Percentiles rank a stretch among this genome's conserved stretches.
phyloP scores from a whole-genome alignment of 768 basidiomycete species.

The Sarcodon sp. region DNA sequence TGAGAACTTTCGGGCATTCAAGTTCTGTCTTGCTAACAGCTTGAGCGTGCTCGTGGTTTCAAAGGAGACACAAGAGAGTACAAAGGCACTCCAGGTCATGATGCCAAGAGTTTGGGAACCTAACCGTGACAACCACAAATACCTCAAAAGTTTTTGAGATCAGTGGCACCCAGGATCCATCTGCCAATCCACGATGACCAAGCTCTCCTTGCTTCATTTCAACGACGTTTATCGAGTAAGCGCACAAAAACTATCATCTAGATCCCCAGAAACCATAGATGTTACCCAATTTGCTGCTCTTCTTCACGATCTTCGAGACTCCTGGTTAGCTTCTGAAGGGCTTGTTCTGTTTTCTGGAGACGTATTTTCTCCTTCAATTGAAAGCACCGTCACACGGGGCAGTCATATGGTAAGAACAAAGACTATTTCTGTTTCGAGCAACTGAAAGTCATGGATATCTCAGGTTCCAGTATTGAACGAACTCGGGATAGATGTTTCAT shows the following conservation, averaged over 20 bases:
- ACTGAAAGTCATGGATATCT: neutral
- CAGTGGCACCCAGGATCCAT: too few species aligned
- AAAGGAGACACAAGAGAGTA: too few species aligned
- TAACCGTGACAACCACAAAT: too few species aligned
- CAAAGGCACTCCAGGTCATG: too few species aligned
- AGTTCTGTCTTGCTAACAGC: too few species aligned
- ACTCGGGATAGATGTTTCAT: constrained; percentile 65
- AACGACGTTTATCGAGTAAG: constrained; percentile 79
- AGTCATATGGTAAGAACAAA: constrained; percentile 66
- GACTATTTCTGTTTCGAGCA: constrained; percentile 3
- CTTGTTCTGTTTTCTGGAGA: constrained; percentile 83
- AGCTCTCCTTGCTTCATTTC: constrained; percentile 47
- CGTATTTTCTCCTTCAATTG: constrained; percentile 76
- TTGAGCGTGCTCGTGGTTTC: too few species aligned
- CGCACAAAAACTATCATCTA: constrained; percentile 51
- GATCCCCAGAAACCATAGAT: constrained; percentile 55
- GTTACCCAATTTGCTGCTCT: constrained; percentile 78
- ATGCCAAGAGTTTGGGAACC: too few species aligned
- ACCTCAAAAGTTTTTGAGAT: too few species aligned
- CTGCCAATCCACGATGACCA: constrained; percentile 16
- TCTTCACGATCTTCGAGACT: constrained; percentile 44
- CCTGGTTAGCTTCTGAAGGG: constrained; percentile 61
- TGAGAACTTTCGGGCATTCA: too few species aligned
- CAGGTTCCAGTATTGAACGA: constrained; percentile 82
- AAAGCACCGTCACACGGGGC: constrained; percentile 79